A percentile compares a stretch with the other conserved stretches of the same genome.
These are phyloP conservation scores for Selaginella moellendorffii DNA, from an alignment of 75 land plant genomes.

Conservation along the genomic window DNA sequence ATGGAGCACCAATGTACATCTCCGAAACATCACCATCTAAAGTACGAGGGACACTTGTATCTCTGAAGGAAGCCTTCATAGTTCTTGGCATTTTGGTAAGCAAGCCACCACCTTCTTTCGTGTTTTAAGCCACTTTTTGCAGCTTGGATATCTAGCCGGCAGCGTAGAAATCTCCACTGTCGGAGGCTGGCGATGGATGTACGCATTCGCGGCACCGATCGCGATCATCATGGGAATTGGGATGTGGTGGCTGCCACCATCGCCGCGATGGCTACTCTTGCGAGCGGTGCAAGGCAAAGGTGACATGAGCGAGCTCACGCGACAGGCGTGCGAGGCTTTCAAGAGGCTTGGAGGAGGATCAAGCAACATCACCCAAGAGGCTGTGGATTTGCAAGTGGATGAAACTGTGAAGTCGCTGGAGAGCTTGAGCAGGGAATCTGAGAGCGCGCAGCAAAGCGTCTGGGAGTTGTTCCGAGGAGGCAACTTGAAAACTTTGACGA, in stretches of 20 bases:
- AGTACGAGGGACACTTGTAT: constrained; percentile 84
- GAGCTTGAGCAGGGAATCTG: constrained; percentile 20
- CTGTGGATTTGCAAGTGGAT: constrained; percentile 28
- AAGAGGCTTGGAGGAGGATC: constrained; percentile 26
- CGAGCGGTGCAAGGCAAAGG: constrained; percentile 49
- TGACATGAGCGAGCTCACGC: constrained; percentile 25
- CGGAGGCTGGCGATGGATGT: constrained; percentile 75
- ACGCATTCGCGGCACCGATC: constrained; percentile 39
- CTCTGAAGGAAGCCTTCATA: constrained; percentile 85
- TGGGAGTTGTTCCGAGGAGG: constrained; percentile 75
- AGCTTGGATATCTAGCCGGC: too few species aligned
- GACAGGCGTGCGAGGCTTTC: constrained; percentile 29
- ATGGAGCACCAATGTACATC: constrained; percentile 94
- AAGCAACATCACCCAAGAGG: constrained; percentile 28
- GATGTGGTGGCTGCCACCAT: constrained; percentile 74
- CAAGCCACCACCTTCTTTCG: too few species aligned
- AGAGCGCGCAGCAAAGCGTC: constrained; percentile 22
- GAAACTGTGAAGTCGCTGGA: constrained; percentile 40
- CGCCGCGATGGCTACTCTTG: constrained; percentile 68
- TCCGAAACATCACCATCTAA: constrained; percentile 88
- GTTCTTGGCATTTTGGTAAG: constrained; percentile 89
- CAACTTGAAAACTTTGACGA: constrained; percentile 74
- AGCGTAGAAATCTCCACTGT: too few species aligned
- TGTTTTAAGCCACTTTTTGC: too few species aligned
- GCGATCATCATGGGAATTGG: constrained; percentile 53